Evolutionary conservation across 495 filamentous ascomycete species (phyloP).

Genomic region (Penicillium longicatenatum): DNA sequence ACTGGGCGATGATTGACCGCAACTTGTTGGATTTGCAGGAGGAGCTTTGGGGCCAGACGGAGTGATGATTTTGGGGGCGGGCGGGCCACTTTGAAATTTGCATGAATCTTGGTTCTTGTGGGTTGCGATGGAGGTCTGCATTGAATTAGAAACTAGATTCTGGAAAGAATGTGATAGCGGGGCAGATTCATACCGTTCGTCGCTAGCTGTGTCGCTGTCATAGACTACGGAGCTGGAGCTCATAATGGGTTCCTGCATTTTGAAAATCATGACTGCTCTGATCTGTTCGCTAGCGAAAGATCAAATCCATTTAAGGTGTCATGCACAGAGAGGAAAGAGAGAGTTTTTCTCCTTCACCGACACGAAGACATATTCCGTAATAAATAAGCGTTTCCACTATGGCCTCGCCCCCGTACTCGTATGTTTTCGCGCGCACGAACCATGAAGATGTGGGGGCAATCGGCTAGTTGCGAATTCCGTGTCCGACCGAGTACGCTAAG

Average conservation of each 20-base stretch:
- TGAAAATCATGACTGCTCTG: not conserved
- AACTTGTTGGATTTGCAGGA: slow-evolving; percentile 46
- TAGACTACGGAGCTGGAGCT: slow-evolving; percentile 18
- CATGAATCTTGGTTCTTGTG: slow-evolving; percentile 26
- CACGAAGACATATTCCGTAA: not conserved
- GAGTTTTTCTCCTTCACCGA: slow-evolving; percentile 4
- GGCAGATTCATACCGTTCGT: slow-evolving; percentile 25
- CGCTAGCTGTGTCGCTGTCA: slow-evolving; percentile 27
- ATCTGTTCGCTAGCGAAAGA: not conserved
- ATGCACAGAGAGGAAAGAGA: not conserved
- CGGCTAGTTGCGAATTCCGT: not conserved
- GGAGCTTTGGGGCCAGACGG: slow-evolving; percentile 34
- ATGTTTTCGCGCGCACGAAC: not conserved
- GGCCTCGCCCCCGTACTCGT: slow-evolving; percentile 10
- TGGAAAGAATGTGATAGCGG: not conserved
- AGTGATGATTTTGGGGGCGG: slow-evolving; percentile 38
- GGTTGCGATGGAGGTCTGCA: slow-evolving; percentile 17
- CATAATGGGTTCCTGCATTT: slow-evolving; percentile 4
- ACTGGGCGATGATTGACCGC: slow-evolving; percentile 27
- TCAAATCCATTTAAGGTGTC: not conserved
- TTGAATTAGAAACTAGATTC: not conserved
- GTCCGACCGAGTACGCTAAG: not conserved
- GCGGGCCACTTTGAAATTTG: slow-evolving; percentile 38
- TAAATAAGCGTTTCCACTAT: not conserved
- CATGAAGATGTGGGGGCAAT: slow-evolving; percentile 2